Conservation (phyloP, 306 rosid genomes). For the Malus sylvestris region DNA sequence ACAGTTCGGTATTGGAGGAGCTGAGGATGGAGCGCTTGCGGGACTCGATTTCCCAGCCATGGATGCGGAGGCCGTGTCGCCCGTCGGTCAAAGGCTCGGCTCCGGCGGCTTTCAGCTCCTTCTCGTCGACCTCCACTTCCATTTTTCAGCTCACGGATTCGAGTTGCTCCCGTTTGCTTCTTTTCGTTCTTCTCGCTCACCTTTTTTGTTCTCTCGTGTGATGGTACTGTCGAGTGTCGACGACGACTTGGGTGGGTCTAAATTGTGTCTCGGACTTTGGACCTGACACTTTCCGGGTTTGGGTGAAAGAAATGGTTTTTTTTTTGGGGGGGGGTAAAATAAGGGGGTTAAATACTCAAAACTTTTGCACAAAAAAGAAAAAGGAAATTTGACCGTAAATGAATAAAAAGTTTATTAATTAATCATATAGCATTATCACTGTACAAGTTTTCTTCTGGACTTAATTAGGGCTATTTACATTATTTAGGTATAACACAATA, state of each 20-base stretch:
- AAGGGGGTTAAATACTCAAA: too few relatives aligned
- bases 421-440: too few relatives aligned
- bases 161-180: neutral
- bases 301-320: too few relatives aligned
- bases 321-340: too few relatives aligned
- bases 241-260: neutral
- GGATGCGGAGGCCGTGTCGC: constrained; percentile 62
- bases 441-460: too few relatives aligned
- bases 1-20: constrained; percentile 54
- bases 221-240: neutral
- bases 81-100: constrained; percentile 58
- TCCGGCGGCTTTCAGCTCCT: constrained; percentile 80
- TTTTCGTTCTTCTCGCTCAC: too few relatives aligned
- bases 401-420: too few relatives aligned
- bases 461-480: too few relatives aligned
- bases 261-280: neutral
- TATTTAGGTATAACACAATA: too few relatives aligned
- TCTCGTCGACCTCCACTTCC: constrained; percentile 68
- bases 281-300: too few relatives aligned
- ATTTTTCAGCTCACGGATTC: constrained; percentile 7
- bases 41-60: constrained; percentile 86
- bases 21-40: constrained; percentile 60
- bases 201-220: neutral
- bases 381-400: too few relatives aligned
- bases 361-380: too few relatives aligned